Evolutionary conservation across 352 stramenopile genomes (phyloP), one percentile per base, ranked within the genome.

Genomic region (Aphanomyces astaci): DNA sequence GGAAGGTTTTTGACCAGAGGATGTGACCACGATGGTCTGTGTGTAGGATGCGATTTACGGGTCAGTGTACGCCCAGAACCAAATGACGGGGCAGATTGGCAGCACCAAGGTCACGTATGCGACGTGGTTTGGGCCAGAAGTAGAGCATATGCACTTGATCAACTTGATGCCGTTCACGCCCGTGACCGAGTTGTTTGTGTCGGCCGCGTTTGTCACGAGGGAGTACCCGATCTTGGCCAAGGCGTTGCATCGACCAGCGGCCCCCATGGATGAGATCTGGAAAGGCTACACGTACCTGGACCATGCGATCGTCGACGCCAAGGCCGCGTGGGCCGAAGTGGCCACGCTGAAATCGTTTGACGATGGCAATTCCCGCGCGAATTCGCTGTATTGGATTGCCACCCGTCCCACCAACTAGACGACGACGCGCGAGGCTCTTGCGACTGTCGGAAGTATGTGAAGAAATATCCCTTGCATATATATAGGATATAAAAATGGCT

Each of bases 81-180:
- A 88, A 62, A 92, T 95, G 81, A 89, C 84, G 49, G 86, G 88
- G 19, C 82, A 92, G 71, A 76, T 94, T 40, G 84, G 77, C 28
- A 66, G 75, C 30, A 90, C 84, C 53, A 92, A 94, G 71, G 86
- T 89, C 9, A 87, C 82, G 57, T 92, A 93, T 73, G 88, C 86
- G 71, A 96, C 87, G 53, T 96, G 86, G 86, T 96, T 96, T 48
- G 86, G 86, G 0, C 81, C 82, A 9, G 73, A 92, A 63, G 74
- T 88, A 27, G 86, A 94, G 77, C 84, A 91, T 75, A 92, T 96
- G 74, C 87, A 95, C 64, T 55, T 91, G 76, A 94, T 94, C 78
- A 96, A 96, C 75, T 89, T 96, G 79, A 94, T 96, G 64, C 89
- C 89, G 52, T 96, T 96, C 77, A 95, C 87, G 49, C 87, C 89